Percentiles rank a stretch among this genome's conserved stretches.
phyloP scores from a whole-genome alignment of 1,284 basidiomycete genomes.

The Xerocomus minutiporus region DNA sequence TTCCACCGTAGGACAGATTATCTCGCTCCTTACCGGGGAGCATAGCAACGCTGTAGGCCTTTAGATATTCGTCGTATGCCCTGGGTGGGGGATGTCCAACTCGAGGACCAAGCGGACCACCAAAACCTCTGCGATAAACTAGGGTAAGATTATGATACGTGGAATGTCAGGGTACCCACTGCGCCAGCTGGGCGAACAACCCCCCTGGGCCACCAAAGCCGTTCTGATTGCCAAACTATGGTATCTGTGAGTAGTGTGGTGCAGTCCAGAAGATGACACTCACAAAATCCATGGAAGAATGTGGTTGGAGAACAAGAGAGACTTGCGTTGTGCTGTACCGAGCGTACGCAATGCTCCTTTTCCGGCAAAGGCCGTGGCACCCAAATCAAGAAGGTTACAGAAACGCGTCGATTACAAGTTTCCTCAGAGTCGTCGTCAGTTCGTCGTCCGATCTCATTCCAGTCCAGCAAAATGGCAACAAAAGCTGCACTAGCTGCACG shows the following conservation, averaged over 20 bases:
- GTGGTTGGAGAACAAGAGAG: constrained; percentile 20
- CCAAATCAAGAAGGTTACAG: constrained; percentile 21
- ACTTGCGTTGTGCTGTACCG: not conserved
- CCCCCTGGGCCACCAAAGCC: constrained; percentile 46
- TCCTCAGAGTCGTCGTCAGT: not conserved
- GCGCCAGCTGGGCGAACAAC: constrained; percentile 60
- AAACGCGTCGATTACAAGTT: constrained; percentile 19
- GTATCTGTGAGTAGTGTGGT: constrained; percentile 13
- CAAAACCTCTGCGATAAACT: constrained; percentile 45
- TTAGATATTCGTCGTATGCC: constrained; percentile 77
- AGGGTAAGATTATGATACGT: constrained; percentile 10
- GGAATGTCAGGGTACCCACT: constrained; percentile 33
- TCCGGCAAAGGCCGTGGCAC: constrained; percentile 28
- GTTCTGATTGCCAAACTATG: constrained; percentile 51
- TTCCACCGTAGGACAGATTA: constrained; percentile 93
- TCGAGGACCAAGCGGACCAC: constrained; percentile 44
- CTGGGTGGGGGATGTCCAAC: constrained; percentile 51
- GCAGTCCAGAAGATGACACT: constrained; percentile 22
- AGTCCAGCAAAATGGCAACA: constrained; percentile 38
- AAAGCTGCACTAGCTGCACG: constrained; percentile 28
- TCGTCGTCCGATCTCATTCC: constrained; percentile 8
- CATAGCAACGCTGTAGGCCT: constrained; percentile 85
- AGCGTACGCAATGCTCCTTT: constrained; percentile 30
- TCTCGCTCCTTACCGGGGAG: constrained; percentile 76
- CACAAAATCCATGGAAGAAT: constrained; percentile 57